phyloP scores from a whole-genome alignment of 371 early-diverging fungal species.

The Actinomucor elegans region DNA sequence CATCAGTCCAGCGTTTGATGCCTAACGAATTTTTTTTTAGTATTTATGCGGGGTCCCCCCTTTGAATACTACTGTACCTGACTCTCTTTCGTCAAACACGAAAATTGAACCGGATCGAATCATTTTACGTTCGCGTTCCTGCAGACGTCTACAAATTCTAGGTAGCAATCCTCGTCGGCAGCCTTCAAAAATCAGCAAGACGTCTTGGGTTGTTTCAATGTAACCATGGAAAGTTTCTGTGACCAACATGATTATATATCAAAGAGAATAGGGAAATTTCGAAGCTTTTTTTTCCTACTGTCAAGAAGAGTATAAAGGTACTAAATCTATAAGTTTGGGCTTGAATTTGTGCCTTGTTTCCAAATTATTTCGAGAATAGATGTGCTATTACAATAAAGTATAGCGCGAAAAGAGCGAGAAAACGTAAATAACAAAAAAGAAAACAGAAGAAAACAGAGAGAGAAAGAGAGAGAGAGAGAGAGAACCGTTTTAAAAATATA shows the following conservation, averaged over 20 bases:
- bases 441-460: neutral
- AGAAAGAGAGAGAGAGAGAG: neutral
- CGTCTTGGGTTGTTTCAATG: constrained; percentile 64
- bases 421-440: constrained; percentile 9
- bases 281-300: no score
- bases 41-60: neutral
- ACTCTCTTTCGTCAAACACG: constrained; percentile 72
- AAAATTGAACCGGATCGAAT: constrained; percentile 68
- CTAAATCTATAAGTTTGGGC: no score
- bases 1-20: constrained; percentile 81
- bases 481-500: constrained; percentile 1
- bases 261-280: no score
- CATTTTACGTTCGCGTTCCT: constrained; percentile 59
- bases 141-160: constrained; percentile 60
- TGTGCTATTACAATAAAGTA: neutral
- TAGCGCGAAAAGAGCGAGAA: neutral
- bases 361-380: no score
- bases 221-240: constrained; percentile 55
- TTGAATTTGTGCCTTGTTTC: no score
- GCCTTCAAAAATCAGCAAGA: constrained; percentile 67
- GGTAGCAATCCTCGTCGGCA: constrained; percentile 61
- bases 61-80: constrained; percentile 25
- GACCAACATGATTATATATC: constrained; percentile 32
- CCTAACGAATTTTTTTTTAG: constrained; percentile 26
- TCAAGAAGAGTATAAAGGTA: no score